Base-by-base conservation (phyloP, 2,329 filamentous ascomycete species). In the Phialophora macrospora region DNA sequence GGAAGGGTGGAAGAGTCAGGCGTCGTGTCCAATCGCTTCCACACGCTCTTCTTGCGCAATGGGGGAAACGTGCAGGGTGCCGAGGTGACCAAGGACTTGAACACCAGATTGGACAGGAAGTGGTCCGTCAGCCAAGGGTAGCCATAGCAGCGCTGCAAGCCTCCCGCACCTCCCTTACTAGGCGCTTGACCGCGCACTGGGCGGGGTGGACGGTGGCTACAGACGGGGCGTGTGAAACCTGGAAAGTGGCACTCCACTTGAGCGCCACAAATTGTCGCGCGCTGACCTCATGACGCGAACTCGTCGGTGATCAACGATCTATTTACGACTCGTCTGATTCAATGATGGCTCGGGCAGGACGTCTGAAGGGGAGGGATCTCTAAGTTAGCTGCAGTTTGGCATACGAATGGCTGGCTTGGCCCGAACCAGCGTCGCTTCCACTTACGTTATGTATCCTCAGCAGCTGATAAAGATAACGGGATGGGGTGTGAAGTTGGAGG, bases 1-100 rank as follows among this genome's bases (percentile, higher is more conserved):
- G 51, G 44, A 52, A 26, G 32, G 28, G 24, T 34, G 24, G 22
- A 34, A 58, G 17, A 49, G 48, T 38, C 34, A 41, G 34, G 44
- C 7, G 54, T 59, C 17, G 52, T 52, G 60, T 44, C 66, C 66
- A 68, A 68, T 68, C 66, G 66, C 66, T 63, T 68, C 8, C 9
- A 68, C 63, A 65, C 65, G 60, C 65, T 60, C 55, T 58, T 60
- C 38, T 66, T 60, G 60, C 48, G 58, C 62, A 59, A 60, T 49
- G 52, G 20, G 32, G 49, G 56, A 55, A 65, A 65, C 48, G 65
- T 68, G 65, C 58, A 48, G 22, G 55, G 62, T 28, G 52, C 44
- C 56, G 51, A 55, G 62, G 57, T 49, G 58, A 55, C 55, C 44
- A 60, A 26, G 28, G 34, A 26, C 46, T 20, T 3, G 52, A 17